Evolutionary conservation across 805 yeast species (phyloP).

Genomic region (Candida sphagnicola): DNA sequence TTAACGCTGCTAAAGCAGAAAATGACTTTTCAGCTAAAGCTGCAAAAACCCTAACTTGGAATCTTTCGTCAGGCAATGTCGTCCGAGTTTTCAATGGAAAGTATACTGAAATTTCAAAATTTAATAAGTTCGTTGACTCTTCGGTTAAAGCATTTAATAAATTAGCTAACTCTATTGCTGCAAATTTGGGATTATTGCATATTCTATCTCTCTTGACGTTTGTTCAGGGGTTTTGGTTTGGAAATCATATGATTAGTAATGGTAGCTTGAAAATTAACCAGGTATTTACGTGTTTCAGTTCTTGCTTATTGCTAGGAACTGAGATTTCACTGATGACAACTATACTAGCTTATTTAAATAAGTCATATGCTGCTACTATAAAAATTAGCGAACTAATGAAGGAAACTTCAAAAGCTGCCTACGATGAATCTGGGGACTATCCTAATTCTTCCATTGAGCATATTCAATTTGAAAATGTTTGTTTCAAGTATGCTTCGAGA

Average conservation of each 20-base stretch:
- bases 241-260: slow-evolving; percentile 57
- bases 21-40: slow-evolving; percentile 54
- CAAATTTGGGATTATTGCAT: slow-evolving; percentile 56
- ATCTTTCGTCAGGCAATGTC: slow-evolving; percentile 53
- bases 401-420: not conserved
- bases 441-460: slow-evolving; percentile 37
- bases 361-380: slow-evolving; percentile 65
- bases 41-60: slow-evolving; percentile 68
- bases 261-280: slow-evolving; percentile 53
- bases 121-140: slow-evolving; percentile 31
- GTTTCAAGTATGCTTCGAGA: slow-evolving; percentile 63
- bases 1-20: slow-evolving; percentile 48
- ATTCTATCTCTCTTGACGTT: slow-evolving; percentile 66
- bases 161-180: slow-evolving; percentile 44
- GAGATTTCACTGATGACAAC: slow-evolving; percentile 52
- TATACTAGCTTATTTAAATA: slow-evolving; percentile 59
- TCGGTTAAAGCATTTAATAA: slow-evolving; percentile 39
- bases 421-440: slow-evolving; percentile 6
- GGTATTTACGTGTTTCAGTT: slow-evolving; percentile 77
- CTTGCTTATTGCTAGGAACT: slow-evolving; percentile 72
- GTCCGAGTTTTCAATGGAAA: slow-evolving; percentile 63
- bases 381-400: slow-evolving; percentile 44
- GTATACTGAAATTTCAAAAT: slow-evolving; percentile 43
- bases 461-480: slow-evolving; percentile 52
- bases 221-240: slow-evolving; percentile 93